phyloP scores from a whole-genome alignment of 345 rosid species.

The Clarkia xantiana region DNA sequence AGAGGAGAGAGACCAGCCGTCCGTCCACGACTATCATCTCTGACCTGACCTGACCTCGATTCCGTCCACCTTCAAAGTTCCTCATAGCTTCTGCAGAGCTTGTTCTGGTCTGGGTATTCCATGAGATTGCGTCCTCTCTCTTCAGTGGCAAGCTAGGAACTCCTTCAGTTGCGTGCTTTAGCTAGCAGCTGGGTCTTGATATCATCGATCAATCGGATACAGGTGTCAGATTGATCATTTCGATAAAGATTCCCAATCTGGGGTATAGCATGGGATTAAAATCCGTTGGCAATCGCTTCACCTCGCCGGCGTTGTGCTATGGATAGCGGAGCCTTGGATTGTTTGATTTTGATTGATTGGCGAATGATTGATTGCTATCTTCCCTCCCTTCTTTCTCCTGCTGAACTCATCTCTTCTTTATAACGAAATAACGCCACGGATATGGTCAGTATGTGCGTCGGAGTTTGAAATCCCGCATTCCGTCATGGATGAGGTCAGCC shows the following conservation, averaged over 20 bases:
- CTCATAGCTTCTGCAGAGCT: neutral
- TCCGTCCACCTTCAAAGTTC: neutral
- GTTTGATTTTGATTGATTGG: slow-evolving; percentile 1
- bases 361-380: neutral
- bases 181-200: neutral
- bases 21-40: neutral
- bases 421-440: slow-evolving; percentile 14
- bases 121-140: too few relatives aligned
- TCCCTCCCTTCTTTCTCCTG: neutral
- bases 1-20: too few relatives aligned
- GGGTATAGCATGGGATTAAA: slow-evolving; percentile 10
- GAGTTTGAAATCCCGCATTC: slow-evolving; percentile 20
- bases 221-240: neutral
- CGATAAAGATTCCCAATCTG: neutral
- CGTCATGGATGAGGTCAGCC: slow-evolving; percentile 51
- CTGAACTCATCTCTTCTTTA: neutral
- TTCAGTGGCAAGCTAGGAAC: too few relatives aligned
- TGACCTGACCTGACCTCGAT: slow-evolving; percentile 4
- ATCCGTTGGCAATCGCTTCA: slow-evolving; percentile 37
- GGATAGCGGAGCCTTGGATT: neutral
- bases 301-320: neutral
- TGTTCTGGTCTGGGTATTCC: neutral
- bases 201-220: slow-evolving; percentile 6
- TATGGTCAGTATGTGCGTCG: slow-evolving; percentile 16
- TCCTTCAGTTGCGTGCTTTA: neutral